These are phyloP conservation scores for Lecanicillium sp. DNA, from an alignment of 2,329 filamentous ascomycete genomes.

Conservation along the genomic window DNA sequence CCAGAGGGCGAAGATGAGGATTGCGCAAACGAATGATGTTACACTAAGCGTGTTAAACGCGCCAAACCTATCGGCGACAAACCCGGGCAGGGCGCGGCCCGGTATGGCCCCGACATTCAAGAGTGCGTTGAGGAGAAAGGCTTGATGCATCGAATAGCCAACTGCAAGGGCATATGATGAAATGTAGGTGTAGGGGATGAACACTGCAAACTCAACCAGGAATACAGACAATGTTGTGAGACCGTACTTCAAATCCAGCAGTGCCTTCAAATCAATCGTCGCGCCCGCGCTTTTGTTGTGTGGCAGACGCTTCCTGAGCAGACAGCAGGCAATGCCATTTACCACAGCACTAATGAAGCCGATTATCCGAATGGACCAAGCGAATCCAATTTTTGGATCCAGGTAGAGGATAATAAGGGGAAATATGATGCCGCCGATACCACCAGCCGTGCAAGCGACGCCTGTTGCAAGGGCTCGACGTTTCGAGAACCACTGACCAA, in stretches of 20 bases:
- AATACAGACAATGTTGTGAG: conserved; percentile 48
- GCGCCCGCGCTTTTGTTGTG: conserved; percentile 33
- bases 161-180: conserved; percentile 53
- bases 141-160: conserved; percentile 45
- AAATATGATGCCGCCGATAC: conserved; percentile 50
- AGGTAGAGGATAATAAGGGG: conserved; percentile 21
- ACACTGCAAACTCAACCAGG: conserved; percentile 52
- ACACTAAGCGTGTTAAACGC: conserved; percentile 63
- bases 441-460: conserved; percentile 58
- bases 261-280: conserved; percentile 42
- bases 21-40: conserved; percentile 39
- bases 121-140: conserved; percentile 61
- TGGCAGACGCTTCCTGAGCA: conserved; percentile 37
- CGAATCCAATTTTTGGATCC: conserved; percentile 20
- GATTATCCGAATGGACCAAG: conserved; percentile 22
- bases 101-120: conserved; percentile 62
- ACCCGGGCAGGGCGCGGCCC: conserved; percentile 60
- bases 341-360: conserved; percentile 18
- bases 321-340: conserved; percentile 19
- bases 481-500: conserved; percentile 61
- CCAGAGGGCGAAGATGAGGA: conserved; percentile 52
- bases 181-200: conserved; percentile 62
- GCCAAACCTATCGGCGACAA: conserved; percentile 59
- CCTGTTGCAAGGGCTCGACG: conserved; percentile 62
- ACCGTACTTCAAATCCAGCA: conserved; percentile 40